Percentiles rank a stretch among this genome's conserved stretches.
These are phyloP conservation scores for Babesia ovata DNA, from an alignment of 169 alveolate genomes.

Conservation along the genomic window DNA sequence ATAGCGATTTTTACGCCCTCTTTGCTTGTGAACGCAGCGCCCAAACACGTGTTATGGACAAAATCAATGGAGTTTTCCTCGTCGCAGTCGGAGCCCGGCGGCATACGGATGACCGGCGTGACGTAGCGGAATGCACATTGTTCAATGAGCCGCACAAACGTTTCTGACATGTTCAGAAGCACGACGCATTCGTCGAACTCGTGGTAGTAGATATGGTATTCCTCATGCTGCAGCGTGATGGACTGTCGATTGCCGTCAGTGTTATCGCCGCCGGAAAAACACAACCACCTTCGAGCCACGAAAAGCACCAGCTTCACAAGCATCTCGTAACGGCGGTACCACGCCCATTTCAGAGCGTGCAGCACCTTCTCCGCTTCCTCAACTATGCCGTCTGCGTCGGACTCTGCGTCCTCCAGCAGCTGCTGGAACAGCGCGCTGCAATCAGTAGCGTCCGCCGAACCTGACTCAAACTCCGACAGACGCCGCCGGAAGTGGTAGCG, in stretches of 20 bases:
- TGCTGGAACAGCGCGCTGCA: slow-evolving; percentile 27
- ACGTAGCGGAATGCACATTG: slow-evolving; percentile 13
- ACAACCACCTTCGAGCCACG: slow-evolving; percentile 32
- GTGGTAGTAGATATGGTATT: neutral
- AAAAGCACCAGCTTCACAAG: slow-evolving; percentile 32
- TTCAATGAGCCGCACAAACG: slow-evolving; percentile 24
- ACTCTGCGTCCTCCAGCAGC: slow-evolving; percentile 27
- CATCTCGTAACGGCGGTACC: slow-evolving; percentile 27
- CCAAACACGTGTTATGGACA: slow-evolving; percentile 2
- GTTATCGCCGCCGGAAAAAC: neutral
- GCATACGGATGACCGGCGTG: neutral
- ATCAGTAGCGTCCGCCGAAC: slow-evolving; percentile 1
- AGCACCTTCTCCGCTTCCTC: slow-evolving; percentile 23
- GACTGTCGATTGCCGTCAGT: neutral
- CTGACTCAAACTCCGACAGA: neutral
- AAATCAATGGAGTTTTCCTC: slow-evolving; percentile 1
- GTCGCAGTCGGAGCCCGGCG: neutral
- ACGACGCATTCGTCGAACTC: slow-evolving; percentile 1
- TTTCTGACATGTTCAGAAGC: slow-evolving; percentile 13
- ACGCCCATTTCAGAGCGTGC: slow-evolving; percentile 11
- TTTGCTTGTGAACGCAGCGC: neutral
- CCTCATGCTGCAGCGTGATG: neutral
- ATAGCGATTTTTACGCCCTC: neutral
- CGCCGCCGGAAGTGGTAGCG: neutral
- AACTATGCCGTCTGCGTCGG: slow-evolving; percentile 1